Evolutionary conservation across 2,329 filamentous ascomycete species (phyloP), one percentile per base, ranked within the genome.

Genomic region (Colletotrichum noveboracense): DNA sequence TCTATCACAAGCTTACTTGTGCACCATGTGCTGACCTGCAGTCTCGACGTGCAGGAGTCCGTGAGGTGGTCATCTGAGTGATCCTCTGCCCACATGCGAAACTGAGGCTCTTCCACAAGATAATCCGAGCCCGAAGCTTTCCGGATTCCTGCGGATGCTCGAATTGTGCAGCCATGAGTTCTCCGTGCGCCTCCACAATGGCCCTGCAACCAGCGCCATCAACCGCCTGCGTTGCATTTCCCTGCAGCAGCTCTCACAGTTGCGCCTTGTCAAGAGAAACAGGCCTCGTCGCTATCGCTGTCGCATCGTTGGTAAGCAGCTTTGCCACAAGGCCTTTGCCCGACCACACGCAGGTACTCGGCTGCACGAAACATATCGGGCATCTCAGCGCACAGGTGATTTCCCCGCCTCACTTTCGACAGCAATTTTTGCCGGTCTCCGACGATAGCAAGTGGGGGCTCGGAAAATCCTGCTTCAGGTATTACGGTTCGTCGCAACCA

Each of bases 401-500:
- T 14, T 26, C 67, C 67, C 60, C 21, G 43, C 34, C 56, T 74
- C 16, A 55, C 16, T 38, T 7, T 30, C 16, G 13, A 10, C 10
- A 30, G 72, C 61, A 66, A 4, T 18, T 75, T 56, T 75, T 62
- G 30, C 60, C 72, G 68, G 68, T 62, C 13, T 66, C 16, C 21
- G 61, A 28, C 30, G 34, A 12, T 38, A 12, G 21, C 16, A 34
- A 61, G 38, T 26, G 24, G 60, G 8, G 61, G 4, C 68, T 60
- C 52, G 55, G 34, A 61, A 60, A 55, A 26, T 21, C 28, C 34
- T 36, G 56, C 68, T 60, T 38, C n/a, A 30, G 30, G 52, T 21
- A 24, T 71, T 34, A 52, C 36, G 36, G 72, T 71, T 75, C 68
- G 52, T 71, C 38, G 72, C 52, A 71, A 71, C 34, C 43, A 36